phyloP scores from a whole-genome alignment of 139 green algal species.

The Picochlorum sp. region DNA sequence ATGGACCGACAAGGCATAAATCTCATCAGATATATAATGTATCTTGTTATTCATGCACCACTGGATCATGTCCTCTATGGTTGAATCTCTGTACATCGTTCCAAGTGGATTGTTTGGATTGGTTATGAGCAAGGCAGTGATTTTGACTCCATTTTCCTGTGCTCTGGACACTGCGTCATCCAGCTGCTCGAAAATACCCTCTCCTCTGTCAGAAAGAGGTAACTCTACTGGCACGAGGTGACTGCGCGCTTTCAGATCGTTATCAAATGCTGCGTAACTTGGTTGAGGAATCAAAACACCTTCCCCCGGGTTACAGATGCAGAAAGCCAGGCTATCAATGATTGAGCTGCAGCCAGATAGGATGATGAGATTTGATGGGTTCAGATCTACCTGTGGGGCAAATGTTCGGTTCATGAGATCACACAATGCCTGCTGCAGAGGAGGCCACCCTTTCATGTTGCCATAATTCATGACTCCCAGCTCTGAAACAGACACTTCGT shows the following conservation, averaged over 20 bases:
- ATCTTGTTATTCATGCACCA: slow-evolving; percentile 50
- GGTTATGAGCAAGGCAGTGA: slow-evolving; percentile 51
- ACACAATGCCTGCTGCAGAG: slow-evolving; percentile 29
- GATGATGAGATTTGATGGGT: slow-evolving; percentile 14
- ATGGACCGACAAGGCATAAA: slow-evolving; percentile 64
- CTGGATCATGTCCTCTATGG: slow-evolving; percentile 36
- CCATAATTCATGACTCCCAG: slow-evolving; percentile 27
- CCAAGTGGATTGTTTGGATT: slow-evolving; percentile 69
- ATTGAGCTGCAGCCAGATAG: slow-evolving; percentile 42
- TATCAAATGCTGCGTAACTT: slow-evolving; percentile 77
- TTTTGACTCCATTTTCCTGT: slow-evolving; percentile 4
- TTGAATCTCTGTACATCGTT: slow-evolving; percentile 31
- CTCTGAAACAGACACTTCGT: slow-evolving; percentile 2
- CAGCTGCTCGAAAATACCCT: slow-evolving; percentile 26
- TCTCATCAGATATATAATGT: slow-evolving; percentile 68
- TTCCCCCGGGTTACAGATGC: slow-evolving; percentile 29
- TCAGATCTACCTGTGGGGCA: slow-evolving; percentile 31
- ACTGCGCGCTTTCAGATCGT: slow-evolving; percentile 55
- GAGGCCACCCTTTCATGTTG: slow-evolving; percentile 26
- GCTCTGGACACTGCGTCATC: slow-evolving; percentile 23
- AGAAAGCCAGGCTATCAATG: slow-evolving; percentile 53
- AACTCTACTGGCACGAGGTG: slow-evolving; percentile 38
- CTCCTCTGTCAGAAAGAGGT: slow-evolving; percentile 22
- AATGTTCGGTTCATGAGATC: slow-evolving; percentile 36
- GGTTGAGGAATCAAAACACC: slow-evolving; percentile 60